These are phyloP conservation scores for Adiantum capillusveneris DNA, from an alignment of 75 land plant genomes.

Conservation along the genomic window DNA sequence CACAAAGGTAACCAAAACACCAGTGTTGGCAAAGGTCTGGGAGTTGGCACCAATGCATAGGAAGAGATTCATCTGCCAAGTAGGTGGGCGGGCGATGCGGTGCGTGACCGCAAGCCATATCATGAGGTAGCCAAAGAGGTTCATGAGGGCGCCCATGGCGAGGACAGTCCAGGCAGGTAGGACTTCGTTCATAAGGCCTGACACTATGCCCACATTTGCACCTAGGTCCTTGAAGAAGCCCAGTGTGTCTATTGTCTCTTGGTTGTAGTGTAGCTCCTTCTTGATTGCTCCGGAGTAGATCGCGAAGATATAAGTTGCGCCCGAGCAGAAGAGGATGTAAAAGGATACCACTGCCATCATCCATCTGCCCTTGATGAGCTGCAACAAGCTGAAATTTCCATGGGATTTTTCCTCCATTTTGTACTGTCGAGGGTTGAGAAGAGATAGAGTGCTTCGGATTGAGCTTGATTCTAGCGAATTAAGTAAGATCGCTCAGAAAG, in stretches of 20 bases:
- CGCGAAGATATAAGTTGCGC: conserved; percentile 50
- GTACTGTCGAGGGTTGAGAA: no score
- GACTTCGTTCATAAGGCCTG: conserved; percentile 47
- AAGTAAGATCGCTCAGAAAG: no score
- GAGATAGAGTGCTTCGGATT: no score
- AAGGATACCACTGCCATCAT: conserved; percentile 44
- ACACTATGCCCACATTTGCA: conserved; percentile 46
- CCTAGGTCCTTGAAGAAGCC: conserved; percentile 59
- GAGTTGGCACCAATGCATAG: conserved; percentile 52
- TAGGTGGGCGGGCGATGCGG: conserved; percentile 10
- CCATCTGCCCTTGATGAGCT: conserved; percentile 26
- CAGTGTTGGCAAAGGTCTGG: conserved; percentile 57
- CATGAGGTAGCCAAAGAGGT: conserved; percentile 38
- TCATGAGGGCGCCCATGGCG: conserved; percentile 36
- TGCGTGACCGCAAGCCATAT: conserved; percentile 44
- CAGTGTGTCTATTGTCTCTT: conserved; percentile 47
- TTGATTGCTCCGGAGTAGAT: conserved; percentile 44
- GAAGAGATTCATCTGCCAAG: conserved; percentile 46
- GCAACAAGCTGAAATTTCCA: no score
- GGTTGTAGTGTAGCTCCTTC: conserved; percentile 34
- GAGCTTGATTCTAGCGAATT: no score
- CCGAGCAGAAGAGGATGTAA: conserved; percentile 43
- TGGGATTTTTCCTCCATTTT: no score
- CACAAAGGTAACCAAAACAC: conserved; percentile 43
- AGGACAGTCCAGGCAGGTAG: conserved; percentile 36